Evolutionary conservation across 257 asterid genomes (phyloP).

Genomic region (Salvia miltiorrhiza): DNA sequence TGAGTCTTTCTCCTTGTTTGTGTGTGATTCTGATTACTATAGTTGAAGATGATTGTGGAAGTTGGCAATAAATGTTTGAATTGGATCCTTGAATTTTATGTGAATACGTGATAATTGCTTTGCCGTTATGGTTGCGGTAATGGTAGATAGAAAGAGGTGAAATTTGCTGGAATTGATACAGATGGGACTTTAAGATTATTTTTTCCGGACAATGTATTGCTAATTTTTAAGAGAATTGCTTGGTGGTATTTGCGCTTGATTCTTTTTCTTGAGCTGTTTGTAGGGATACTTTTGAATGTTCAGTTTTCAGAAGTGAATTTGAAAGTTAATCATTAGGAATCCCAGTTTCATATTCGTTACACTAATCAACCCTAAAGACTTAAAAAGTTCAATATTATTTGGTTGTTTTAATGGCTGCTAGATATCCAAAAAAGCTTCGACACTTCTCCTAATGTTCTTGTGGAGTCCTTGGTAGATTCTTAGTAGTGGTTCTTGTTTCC

Average conservation of each 20-base stretch:
- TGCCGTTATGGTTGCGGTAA: not conserved
- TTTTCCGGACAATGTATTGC: not conserved
- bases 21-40: not conserved
- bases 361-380: not conserved
- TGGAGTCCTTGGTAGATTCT: not conserved
- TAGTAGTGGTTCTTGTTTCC: not conserved
- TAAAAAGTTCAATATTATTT: not conserved
- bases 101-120: not conserved
- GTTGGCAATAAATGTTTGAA: not conserved
- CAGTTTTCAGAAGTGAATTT: not conserved
- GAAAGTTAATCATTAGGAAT: not conserved
- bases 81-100: not conserved
- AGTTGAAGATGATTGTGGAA: not conserved
- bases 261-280: not conserved
- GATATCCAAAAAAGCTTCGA: not conserved
- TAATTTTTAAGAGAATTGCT: not conserved
- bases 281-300: not conserved
- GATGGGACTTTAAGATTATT: not conserved
- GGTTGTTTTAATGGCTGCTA: not conserved
- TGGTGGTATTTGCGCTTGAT: not conserved
- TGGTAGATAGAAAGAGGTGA: not conserved
- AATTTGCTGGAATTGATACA: slow-evolving; percentile 6
- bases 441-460: not conserved
- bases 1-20: slow-evolving; percentile 29
- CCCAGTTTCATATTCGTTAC: not conserved